Conservation (phyloP, 2,329 filamentous ascomycete genomes). For the Sphaceloma murrayae region DNA sequence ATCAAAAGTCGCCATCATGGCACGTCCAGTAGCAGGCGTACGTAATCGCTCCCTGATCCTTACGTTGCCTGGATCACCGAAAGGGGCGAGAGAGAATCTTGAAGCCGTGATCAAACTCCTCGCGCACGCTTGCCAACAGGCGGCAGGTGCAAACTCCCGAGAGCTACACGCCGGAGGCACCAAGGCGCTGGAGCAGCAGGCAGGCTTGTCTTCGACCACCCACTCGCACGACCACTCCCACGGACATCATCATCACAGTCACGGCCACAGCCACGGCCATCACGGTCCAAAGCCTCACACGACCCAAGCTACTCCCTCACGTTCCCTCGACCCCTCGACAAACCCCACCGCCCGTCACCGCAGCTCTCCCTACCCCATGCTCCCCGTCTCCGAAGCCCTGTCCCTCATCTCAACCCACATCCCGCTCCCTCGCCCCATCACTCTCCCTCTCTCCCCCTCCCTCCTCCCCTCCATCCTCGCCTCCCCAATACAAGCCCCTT, state of each 20-base stretch:
- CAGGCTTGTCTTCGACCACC: slow-evolving; percentile 47
- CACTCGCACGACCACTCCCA: slow-evolving; percentile 35
- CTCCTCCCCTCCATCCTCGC: slow-evolving; percentile 73
- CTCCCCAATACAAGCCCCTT: slow-evolving; percentile 66
- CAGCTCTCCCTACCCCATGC: slow-evolving; percentile 85
- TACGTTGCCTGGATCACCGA: slow-evolving; percentile 88
- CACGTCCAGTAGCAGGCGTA: slow-evolving; percentile 81
- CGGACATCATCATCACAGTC: slow-evolving; percentile 31
- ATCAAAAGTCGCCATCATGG: slow-evolving; percentile 81
- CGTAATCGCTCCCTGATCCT: slow-evolving; percentile 72
- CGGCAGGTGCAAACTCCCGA: slow-evolving; percentile 72
- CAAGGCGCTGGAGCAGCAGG: slow-evolving; percentile 74
- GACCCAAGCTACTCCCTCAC: slow-evolving; percentile 46
- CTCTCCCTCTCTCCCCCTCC: slow-evolving; percentile 50
- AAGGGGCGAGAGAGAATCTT: slow-evolving; percentile 89
- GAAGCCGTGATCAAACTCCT: slow-evolving; percentile 80
- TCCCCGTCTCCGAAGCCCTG: slow-evolving; percentile 74
- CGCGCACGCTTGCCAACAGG: slow-evolving; percentile 89
- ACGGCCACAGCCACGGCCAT: slow-evolving; percentile 49
- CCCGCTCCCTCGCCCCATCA: slow-evolving; percentile 50
- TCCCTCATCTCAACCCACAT: slow-evolving; percentile 62
- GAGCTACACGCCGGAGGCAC: slow-evolving; percentile 69
- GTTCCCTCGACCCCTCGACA: slow-evolving; percentile 51
- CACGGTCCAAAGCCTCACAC: slow-evolving; percentile 59
- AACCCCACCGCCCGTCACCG: slow-evolving; percentile 62